These are phyloP conservation scores for Phaseolus lunatus DNA, from an alignment of 306 rosid genomes.

Conservation along the genomic window DNA sequence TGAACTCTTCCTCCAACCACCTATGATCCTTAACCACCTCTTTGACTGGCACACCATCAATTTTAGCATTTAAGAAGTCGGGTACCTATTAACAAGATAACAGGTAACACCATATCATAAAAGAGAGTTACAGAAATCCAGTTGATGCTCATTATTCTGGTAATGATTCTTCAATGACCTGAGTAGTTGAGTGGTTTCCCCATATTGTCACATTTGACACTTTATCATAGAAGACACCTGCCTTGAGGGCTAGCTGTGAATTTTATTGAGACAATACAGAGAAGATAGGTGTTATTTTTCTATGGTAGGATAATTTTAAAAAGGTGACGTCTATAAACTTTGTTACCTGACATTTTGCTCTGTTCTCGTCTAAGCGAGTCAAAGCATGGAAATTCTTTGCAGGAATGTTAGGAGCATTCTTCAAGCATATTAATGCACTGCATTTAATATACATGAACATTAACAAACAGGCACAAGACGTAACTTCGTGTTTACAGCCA, in stretches of 20 bases:
- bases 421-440: conserved; percentile 92
- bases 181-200: conserved; percentile 99
- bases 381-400: conserved; percentile 93
- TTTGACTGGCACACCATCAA: conserved; percentile 81
- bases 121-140: conserved; percentile 29
- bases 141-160: conserved; percentile 18
- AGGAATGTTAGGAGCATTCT: conserved; percentile 97
- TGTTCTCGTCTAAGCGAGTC: conserved; percentile 94
- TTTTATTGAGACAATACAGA: conserved; percentile 42
- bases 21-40: conserved; percentile 87
- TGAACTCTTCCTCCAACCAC: conserved; percentile 97
- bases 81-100: conserved; percentile 72
- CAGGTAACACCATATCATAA: conserved; percentile 26
- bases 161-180: conserved; percentile 59
- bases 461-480: conserved; percentile 34
- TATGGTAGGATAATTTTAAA: conserved; percentile 2
- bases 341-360: conserved; percentile 97
- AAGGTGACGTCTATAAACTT: not conserved
- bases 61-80: conserved; percentile 90
- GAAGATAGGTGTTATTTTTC: conserved; percentile 19
- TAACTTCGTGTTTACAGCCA: conserved; percentile 31
- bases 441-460: conserved; percentile 37
- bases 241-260: conserved; percentile 91
- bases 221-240: conserved; percentile 96
- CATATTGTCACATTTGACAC: conserved; percentile 94